phyloP scores from a whole-genome alignment of 1,284 basidiomycete species.

The Pseudozyma sp. region DNA sequence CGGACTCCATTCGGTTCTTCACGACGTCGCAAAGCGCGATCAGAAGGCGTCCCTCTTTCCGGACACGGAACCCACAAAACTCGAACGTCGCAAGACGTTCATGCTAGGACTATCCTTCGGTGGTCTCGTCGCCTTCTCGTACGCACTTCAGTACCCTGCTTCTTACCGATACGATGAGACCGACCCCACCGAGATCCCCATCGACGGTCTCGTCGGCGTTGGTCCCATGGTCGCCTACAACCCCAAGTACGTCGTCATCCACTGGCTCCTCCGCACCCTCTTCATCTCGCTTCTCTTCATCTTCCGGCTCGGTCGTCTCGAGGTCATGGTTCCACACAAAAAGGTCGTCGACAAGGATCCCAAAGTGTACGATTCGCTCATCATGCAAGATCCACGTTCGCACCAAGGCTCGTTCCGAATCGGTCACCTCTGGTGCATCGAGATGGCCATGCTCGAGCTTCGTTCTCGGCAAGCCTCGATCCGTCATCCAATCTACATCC shows the following conservation, averaged over 20 bases:
- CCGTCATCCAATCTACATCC: constrained; percentile 57
- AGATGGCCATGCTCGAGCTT: constrained; percentile 46
- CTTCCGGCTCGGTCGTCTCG: constrained; percentile 44
- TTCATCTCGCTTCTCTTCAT: constrained; percentile 16
- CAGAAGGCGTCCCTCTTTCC: constrained; percentile 34
- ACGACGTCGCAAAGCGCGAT: constrained; percentile 60
- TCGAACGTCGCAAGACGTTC: constrained; percentile 59
- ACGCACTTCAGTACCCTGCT: constrained; percentile 59
- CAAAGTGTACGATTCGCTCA: constrained; percentile 64
- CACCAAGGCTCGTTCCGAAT: constrained; percentile 65
- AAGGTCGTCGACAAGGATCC: constrained; percentile 64
- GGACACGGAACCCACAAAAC: constrained; percentile 31
- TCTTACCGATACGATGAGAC: constrained; percentile 51
- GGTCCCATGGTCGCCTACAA: constrained; percentile 64
- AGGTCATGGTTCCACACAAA: constrained; percentile 65
- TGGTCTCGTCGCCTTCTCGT: constrained; percentile 59
- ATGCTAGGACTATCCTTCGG: constrained; percentile 66
- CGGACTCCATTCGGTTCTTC: constrained; percentile 58
- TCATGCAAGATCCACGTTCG: constrained; percentile 61
- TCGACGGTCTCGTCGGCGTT: constrained; percentile 62
- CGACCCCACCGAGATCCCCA: constrained; percentile 55
- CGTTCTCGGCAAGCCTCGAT: constrained; percentile 38
- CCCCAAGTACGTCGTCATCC: constrained; percentile 37
- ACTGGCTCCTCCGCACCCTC: constrained; percentile 16
- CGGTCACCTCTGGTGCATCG: constrained; percentile 58